A percentile compares a stretch with the other conserved stretches of the same genome.
Evolutionary conservation across 2,329 filamentous ascomycete species (phyloP).

Genomic region (Metarhizium robertsii): DNA sequence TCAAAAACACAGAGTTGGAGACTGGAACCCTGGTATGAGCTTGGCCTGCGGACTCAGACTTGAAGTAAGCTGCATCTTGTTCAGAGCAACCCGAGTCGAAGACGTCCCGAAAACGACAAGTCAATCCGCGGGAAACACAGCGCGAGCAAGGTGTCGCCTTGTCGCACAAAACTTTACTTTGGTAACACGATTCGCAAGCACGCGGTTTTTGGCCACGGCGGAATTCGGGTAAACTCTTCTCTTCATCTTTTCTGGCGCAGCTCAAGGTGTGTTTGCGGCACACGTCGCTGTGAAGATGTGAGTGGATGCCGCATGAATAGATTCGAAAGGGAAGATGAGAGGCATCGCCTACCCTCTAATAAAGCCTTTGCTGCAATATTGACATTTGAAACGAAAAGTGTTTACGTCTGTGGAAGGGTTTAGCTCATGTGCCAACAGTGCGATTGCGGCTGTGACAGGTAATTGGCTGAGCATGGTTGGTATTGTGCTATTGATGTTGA

Average conservation of each 20-base stretch:
- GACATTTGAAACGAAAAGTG: neutral
- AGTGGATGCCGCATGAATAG: too few relatives aligned
- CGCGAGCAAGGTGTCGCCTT: slow-evolving; percentile 14
- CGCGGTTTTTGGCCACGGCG: slow-evolving; percentile 18
- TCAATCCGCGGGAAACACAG: slow-evolving; percentile 11
- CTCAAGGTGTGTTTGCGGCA: too few relatives aligned
- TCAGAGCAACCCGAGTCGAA: neutral
- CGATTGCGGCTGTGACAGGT: neutral
- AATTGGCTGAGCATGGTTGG: neutral
- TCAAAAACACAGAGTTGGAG: neutral
- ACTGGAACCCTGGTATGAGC: neutral
- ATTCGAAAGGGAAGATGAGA: too few relatives aligned
- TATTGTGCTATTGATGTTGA: neutral
- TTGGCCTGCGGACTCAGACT: neutral
- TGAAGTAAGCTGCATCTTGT: neutral
- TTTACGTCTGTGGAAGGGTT: neutral
- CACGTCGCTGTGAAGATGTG: too few relatives aligned
- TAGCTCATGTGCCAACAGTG: neutral
- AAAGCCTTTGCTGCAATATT: too few relatives aligned
- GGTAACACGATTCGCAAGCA: slow-evolving; percentile 19
- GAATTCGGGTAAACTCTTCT: neutral
- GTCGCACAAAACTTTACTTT: slow-evolving; percentile 19
- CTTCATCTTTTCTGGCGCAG: too few relatives aligned
- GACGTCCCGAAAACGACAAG: slow-evolving; percentile 3
- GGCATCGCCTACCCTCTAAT: too few relatives aligned